Conservation (phyloP, 2,329 filamentous ascomycete species). For the Sodiomyces alkalinus region DNA sequence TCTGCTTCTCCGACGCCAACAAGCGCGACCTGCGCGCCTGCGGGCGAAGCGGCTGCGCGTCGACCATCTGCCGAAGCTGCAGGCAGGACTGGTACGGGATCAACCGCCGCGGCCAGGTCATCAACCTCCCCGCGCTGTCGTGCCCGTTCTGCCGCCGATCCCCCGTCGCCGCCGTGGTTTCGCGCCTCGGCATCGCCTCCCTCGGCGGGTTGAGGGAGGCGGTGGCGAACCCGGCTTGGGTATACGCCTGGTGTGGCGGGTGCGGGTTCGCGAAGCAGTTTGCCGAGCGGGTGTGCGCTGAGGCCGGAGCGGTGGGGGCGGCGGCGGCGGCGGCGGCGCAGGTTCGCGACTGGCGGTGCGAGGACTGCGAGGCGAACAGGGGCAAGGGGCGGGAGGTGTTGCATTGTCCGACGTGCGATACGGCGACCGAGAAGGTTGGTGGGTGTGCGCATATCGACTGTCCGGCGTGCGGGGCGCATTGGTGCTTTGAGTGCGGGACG, state of each 20-base stretch:
- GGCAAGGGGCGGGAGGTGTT: slow-evolving; percentile 4
- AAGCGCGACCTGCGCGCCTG: slow-evolving; percentile 25
- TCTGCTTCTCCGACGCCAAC: slow-evolving; percentile 26
- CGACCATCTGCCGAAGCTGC: slow-evolving; percentile 26
- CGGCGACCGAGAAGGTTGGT: slow-evolving; percentile 18
- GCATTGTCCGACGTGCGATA: slow-evolving; percentile 21
- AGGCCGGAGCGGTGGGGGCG: no score
- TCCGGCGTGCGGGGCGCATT: slow-evolving; percentile 17
- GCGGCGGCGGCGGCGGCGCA: slow-evolving; percentile 21
- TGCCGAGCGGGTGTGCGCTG: slow-evolving; percentile 27
- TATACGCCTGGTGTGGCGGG: slow-evolving; percentile 31
- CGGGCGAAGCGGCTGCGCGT: slow-evolving; percentile 26
- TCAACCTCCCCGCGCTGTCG: slow-evolving; percentile 30
- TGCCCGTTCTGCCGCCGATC: slow-evolving; percentile 34
- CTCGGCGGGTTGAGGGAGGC: slow-evolving; percentile 22
- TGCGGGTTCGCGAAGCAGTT: slow-evolving; percentile 26
- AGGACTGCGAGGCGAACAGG: slow-evolving; percentile 16
- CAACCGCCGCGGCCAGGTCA: slow-evolving; percentile 24
- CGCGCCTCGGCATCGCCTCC: slow-evolving; percentile 19
- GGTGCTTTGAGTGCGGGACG: slow-evolving; percentile 24
- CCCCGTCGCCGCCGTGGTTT: slow-evolving; percentile 20
- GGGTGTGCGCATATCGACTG: slow-evolving; percentile 24
- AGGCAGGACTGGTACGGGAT: slow-evolving; percentile 28
- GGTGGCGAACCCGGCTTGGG: slow-evolving; percentile 23
- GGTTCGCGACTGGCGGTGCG: slow-evolving; percentile 24